Percentiles rank a stretch among this genome's conserved stretches.
These are phyloP conservation scores for Arthrobotrys sphaeroides DNA, from an alignment of 2,329 filamentous ascomycete genomes.

Conservation along the genomic window DNA sequence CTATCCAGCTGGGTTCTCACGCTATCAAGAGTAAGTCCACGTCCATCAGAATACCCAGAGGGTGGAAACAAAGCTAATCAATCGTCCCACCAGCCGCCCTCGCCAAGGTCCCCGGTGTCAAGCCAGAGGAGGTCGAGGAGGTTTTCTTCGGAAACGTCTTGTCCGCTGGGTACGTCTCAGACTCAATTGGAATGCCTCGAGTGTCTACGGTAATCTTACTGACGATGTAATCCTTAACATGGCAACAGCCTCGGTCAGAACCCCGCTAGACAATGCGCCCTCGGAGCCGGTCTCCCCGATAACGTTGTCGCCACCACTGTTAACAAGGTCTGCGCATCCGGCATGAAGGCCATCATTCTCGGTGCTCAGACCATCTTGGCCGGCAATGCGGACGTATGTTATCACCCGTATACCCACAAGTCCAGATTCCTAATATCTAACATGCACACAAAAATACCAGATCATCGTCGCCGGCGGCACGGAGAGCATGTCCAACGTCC, in stretches of 20 bases:
- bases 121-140: slow-evolving; percentile 89
- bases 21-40: slow-evolving; percentile 84
- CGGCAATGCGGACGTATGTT: slow-evolving; percentile 77
- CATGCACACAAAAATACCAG: slow-evolving; percentile 8
- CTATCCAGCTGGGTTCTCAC: slow-evolving; percentile 84
- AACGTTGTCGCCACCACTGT: slow-evolving; percentile 87
- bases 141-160: slow-evolving; percentile 99
- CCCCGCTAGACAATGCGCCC: slow-evolving; percentile 90
- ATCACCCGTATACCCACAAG: background rate
- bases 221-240: slow-evolving; percentile 19
- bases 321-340: slow-evolving; percentile 99
- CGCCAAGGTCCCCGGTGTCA: slow-evolving; percentile 84
- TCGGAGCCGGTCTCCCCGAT: slow-evolving; percentile 84
- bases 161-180: slow-evolving; percentile 79
- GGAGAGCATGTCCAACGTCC: slow-evolving; percentile 98
- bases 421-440: background rate
- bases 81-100: slow-evolving; percentile 71
- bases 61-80: background rate
- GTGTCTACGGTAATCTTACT: slow-evolving; percentile 45
- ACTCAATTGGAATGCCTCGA: slow-evolving; percentile 2
- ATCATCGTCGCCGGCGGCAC: slow-evolving; percentile 93
- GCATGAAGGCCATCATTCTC: slow-evolving; percentile 91
- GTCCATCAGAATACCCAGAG: background rate
- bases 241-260: slow-evolving; percentile 88
- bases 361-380: slow-evolving; percentile 98